These are phyloP conservation scores for Leccinellum luteum DNA, from an alignment of 768 basidiomycete genomes.

Conservation along the genomic window DNA sequence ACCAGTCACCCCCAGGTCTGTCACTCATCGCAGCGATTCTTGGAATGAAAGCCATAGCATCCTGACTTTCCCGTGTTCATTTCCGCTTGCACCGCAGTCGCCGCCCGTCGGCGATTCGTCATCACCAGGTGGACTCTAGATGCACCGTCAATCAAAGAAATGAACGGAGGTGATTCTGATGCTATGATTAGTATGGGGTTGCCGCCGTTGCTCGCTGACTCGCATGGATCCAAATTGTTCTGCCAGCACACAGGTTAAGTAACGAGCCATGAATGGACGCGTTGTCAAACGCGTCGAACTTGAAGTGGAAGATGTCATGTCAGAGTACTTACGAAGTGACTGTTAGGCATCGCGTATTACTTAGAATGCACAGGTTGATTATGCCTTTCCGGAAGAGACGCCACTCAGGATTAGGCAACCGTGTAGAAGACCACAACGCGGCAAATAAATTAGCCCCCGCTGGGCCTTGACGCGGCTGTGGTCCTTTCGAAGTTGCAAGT, in stretches of 20 bases:
- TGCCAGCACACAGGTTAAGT: not conserved
- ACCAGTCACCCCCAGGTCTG: not conserved
- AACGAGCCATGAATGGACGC: not conserved
- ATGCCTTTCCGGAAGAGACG: not conserved
- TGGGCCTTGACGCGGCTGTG: not conserved
- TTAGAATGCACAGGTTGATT: not conserved
- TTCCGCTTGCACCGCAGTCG: not conserved
- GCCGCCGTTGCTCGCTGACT: not conserved
- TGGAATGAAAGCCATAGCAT: not conserved
- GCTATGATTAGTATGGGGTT: not conserved
- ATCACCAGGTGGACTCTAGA: not conserved
- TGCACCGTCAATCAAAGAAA: not conserved
- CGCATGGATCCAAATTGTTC: not conserved
- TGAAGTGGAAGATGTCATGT: too few relatives aligned
- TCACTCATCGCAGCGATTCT: not conserved
- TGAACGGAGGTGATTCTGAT: not conserved
- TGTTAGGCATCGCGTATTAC: too few relatives aligned
- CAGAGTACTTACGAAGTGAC: too few relatives aligned
- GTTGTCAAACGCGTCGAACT: not conserved
- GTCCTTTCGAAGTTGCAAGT: not conserved
- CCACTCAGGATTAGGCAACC: not conserved
- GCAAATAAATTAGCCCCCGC: not conserved
- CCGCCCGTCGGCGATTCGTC: not conserved
- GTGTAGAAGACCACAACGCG: not conserved
- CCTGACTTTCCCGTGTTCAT: not conserved